Base-by-base conservation (phyloP, 148 eudicot species). In the Rhododendron molle region DNA sequence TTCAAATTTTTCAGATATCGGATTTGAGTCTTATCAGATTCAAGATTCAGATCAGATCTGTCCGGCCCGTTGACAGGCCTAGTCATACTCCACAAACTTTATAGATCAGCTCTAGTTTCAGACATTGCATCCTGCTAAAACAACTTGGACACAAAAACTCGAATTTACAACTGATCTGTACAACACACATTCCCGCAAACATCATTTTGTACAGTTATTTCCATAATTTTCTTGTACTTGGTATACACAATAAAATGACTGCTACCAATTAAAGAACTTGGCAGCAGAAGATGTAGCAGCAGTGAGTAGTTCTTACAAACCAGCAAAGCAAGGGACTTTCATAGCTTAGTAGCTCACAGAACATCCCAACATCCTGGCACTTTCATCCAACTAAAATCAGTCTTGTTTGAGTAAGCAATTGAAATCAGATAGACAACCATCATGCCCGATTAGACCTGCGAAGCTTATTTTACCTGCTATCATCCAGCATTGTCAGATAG, bases 401-500 rank as follows among this genome's bases (percentile, higher is more conserved):
- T 38, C 30, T 26, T 10, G 30, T 67, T 7, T 8, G 9, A 62
- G 23, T 13, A 69, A 21, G n/a, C 44, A 60, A 44, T 23, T 78
- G 15, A 78, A 21, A 69, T 69, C 49, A 11, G 32, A 47, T 3
- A 23, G 18, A 38, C 26, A 76, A 20, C 56, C 54, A 78, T 12
- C 14, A 26, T 28, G 58, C 13, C 5, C 8, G 0, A 80, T 50
- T 38, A 84, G 40, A 38, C 21, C 32, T 2, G 32, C 14, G 16
- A 81, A 30, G 83, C n/a, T 15, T 52, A 21, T 11, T 30, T 69
- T 36, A 12, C 46, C 11, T 23, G 65, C 90, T 18, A 83, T 80
- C 34, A 14, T 49, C 69, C 81, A 54, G 65, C 86, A 85, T 67
- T 82, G 58, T 78, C 85, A 46, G 87, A 80, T 72, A 77, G 86